Conservation (phyloP, 108 stramenopile species). For the Schizochytrium sp. region DNA sequence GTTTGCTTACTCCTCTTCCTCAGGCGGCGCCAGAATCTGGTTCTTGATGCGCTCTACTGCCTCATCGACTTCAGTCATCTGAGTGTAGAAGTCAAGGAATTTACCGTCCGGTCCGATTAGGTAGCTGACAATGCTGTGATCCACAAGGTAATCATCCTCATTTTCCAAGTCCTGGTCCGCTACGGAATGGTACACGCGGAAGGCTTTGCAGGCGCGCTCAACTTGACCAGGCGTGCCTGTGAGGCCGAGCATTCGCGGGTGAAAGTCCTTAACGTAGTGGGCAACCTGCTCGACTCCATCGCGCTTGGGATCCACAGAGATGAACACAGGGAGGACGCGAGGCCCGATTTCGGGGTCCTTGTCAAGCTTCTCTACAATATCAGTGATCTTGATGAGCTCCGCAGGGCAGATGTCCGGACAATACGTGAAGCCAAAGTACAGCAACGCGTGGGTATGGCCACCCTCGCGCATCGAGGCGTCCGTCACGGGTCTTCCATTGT, state of each 20-base stretch:
- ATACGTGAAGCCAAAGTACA: slow-evolving; percentile 99
- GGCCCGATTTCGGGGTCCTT: slow-evolving; percentile 63
- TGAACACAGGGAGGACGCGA: slow-evolving; percentile 84
- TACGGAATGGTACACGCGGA: slow-evolving; percentile 91
- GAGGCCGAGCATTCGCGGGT: slow-evolving; percentile 87
- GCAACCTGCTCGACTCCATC: slow-evolving; percentile 92
- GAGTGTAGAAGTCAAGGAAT: slow-evolving; percentile 97
- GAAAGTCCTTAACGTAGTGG: slow-evolving; percentile 94
- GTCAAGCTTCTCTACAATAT: slow-evolving; percentile 89
- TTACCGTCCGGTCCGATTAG: slow-evolving; percentile 95
- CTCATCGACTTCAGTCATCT: slow-evolving; percentile 90
- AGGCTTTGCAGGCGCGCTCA: slow-evolving; percentile 93
- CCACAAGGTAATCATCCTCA: slow-evolving; percentile 98
- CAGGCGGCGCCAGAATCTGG: slow-evolving; percentile 16
- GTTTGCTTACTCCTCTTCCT: not conserved
- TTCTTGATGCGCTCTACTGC: slow-evolving; percentile 85
- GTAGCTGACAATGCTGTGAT: slow-evolving; percentile 99
- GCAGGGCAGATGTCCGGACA: slow-evolving; percentile 99
- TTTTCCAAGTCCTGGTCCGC: slow-evolving; percentile 80
- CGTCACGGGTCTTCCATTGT: slow-evolving; percentile 75
- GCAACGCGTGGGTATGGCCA: slow-evolving; percentile 72
- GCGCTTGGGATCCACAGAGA: slow-evolving; percentile 95
- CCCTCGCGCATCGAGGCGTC: slow-evolving; percentile 71
- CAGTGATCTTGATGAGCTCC: slow-evolving; percentile 96
- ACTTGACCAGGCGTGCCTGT: slow-evolving; percentile 92